Evolutionary conservation across 371 early-diverging fungal genomes (phyloP).

Genomic region (Mucor lusitanicus): DNA sequence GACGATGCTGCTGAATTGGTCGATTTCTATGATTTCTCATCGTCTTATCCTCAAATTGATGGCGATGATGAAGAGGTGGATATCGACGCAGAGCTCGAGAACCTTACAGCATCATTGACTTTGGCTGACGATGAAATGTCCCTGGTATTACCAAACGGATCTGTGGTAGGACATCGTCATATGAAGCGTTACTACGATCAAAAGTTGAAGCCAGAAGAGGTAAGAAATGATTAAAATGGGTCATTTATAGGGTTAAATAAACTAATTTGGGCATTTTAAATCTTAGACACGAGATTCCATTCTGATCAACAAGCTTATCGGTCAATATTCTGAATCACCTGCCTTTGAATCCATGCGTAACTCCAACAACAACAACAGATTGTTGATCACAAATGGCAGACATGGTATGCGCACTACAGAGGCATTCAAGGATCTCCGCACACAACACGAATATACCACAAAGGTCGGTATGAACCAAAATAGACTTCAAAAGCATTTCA

Average conservation of each 20-base stretch:
- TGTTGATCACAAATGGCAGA: conserved; percentile 45
- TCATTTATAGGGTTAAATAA: neutral
- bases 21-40: conserved; percentile 90
- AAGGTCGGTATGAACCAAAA: conserved; percentile 83
- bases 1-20: conserved; percentile 87
- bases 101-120: conserved; percentile 26
- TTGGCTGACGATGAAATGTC: conserved; percentile 79
- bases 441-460: conserved; percentile 68
- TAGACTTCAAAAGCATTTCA: conserved; percentile 83
- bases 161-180: conserved; percentile 82
- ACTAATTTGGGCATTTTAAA: neutral
- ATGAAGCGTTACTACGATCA: conserved; percentile 87
- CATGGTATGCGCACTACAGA: conserved; percentile 33
- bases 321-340: conserved; percentile 45
- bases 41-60: conserved; percentile 48
- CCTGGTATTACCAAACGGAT: conserved; percentile 85
- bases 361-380: conserved; percentile 19
- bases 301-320: conserved; percentile 53
- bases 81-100: conserved; percentile 55
- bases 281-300: conserved; percentile 47
- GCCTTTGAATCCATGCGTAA: conserved; percentile 42
- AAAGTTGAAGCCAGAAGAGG: conserved; percentile 68
- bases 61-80: conserved; percentile 56
- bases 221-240: neutral
- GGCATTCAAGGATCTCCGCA: conserved; percentile 58